phyloP scores from a whole-genome alignment of 345 rosid genomes.

The Salix purpurea region DNA sequence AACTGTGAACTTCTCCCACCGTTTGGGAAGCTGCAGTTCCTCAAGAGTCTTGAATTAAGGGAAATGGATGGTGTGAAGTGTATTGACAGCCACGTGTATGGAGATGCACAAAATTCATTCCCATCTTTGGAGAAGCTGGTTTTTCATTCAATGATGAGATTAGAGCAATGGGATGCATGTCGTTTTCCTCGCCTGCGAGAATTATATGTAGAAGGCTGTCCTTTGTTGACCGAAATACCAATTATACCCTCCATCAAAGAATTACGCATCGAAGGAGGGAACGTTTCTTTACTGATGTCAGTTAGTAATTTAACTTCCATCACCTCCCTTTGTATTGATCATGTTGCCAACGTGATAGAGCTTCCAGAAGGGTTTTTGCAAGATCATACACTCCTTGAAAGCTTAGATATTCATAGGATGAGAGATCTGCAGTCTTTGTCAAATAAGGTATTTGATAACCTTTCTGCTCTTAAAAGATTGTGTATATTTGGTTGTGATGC shows the following conservation, averaged over 20 bases:
- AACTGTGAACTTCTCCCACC: slow-evolving; percentile 7
- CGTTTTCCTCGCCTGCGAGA: neutral
- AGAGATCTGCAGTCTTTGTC: neutral
- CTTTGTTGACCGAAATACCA: neutral
- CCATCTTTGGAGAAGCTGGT: neutral
- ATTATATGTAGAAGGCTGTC: neutral
- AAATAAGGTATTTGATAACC: neutral
- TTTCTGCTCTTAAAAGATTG: neutral
- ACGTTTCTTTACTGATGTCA: neutral
- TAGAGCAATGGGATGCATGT: neutral
- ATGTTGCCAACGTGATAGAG: neutral
- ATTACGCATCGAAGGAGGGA: neutral
- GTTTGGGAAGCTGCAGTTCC: slow-evolving; percentile 2
- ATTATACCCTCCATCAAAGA: neutral
- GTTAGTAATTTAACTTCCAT: neutral
- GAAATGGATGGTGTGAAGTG: neutral
- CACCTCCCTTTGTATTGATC: neutral
- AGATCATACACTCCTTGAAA: neutral
- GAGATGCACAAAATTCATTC: neutral
- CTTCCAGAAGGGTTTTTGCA: slow-evolving; percentile 3
- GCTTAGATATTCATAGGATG: neutral
- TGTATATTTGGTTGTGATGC: rapidly evolving
- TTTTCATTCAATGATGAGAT: neutral
- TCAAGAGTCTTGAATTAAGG: neutral
- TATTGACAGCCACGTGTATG: neutral